Percentiles rank a stretch among this genome's conserved stretches.
Evolutionary conservation across 2,329 filamentous ascomycete genomes (phyloP).

Genomic region (Pochonia chlamydosporia): DNA sequence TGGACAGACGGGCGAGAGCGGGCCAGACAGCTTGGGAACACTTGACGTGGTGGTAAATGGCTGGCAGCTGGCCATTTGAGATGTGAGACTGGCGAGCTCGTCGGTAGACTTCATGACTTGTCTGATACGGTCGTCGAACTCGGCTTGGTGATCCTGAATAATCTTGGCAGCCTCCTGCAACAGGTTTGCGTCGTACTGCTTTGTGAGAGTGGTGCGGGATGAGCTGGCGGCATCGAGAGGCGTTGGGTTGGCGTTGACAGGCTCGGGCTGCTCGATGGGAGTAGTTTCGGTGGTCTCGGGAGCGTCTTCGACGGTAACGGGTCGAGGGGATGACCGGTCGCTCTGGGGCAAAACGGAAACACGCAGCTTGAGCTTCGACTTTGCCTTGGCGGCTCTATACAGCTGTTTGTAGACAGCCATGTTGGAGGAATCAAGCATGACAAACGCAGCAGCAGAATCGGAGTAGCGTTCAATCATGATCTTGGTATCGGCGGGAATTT

Average conservation of each 20-base stretch:
- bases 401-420: conserved; percentile 90
- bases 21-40: neutral
- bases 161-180: conserved; percentile 21
- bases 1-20: neutral
- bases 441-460: conserved; percentile 78
- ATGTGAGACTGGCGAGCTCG: conserved; percentile 7
- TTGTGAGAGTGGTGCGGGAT: conserved; percentile 16
- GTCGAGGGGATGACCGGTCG: conserved; percentile 27
- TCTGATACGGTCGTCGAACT: conserved; percentile 22
- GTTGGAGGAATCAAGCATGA: conserved; percentile 73
- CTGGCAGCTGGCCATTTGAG: conserved; percentile 4
- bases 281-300: conserved; percentile 31
- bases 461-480: conserved; percentile 85
- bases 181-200: conserved; percentile 18
- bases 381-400: conserved; percentile 93
- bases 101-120: conserved; percentile 19
- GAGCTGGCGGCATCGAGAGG: conserved; percentile 9
- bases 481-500: conserved; percentile 26
- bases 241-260: conserved; percentile 10
- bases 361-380: conserved; percentile 90
- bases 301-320: conserved; percentile 47
- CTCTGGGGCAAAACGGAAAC: conserved; percentile 45
- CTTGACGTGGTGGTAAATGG: neutral
- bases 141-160: conserved; percentile 15
- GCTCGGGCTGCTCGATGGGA: neutral